Evolutionary conservation across 192 early-diverging fungal genomes (phyloP), one percentile per base, ranked within the genome.

Genomic region (Pilaira anomala): DNA sequence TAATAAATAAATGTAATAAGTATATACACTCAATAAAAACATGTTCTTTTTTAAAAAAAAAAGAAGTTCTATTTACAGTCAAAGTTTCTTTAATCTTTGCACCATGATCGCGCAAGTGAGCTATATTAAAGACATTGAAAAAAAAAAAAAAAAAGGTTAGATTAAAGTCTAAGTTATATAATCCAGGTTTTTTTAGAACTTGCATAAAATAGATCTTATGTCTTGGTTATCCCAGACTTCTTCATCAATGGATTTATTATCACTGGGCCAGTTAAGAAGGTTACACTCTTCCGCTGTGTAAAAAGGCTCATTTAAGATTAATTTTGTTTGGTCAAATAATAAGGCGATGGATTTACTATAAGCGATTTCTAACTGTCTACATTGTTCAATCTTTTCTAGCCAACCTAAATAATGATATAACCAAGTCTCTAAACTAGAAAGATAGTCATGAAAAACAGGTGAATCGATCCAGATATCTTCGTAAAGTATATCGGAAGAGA

Each of bases 391-490:
- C 22, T 39, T 63, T 40, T 63, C 62, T 22, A 63, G n/a, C 62
- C 62, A 63, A 24, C 21, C 22, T 22, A 63, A 40, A 39, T 52
- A 63, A n/a, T 52, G 46, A 18, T 49, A 40, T 5, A 63, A 30
- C 48, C 62, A 48, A 14, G 48, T 63, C 39, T 63, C 62, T 41
- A 63, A 19, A 8, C 24, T 36, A 29, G 50, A 26, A 3, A 63
- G n/a, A 33, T 63, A 49, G 8, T 63, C 48, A 25, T 63, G 62
- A 25, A 52, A 63, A 8, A 40, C 29, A 5, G 62, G 62, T 1
- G 62, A 52, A 49, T 63, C 62, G 19, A 49, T 63, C 62, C 62
- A 63, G 16, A 63, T 41, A 51, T 63, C 62, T 8, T 63, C 62
- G 25, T 40, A 49, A 3, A 58, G 22, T 5, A 58, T 58, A 41